Evolutionary conservation across 345 rosid genomes (phyloP).

Genomic region (Lepidium didymum): DNA sequence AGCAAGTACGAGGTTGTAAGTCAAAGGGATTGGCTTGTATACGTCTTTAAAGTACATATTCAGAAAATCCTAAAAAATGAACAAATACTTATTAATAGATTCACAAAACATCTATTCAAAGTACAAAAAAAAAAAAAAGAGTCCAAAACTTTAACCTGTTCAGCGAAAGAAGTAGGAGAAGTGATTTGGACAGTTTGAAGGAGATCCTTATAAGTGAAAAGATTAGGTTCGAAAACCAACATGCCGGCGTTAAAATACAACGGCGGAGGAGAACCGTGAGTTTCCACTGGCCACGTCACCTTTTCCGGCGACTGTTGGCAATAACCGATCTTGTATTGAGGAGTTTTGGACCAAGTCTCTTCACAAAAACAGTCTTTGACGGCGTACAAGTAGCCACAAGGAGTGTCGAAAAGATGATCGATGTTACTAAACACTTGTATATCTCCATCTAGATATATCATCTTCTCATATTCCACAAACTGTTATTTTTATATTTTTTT

Average conservation of each 20-base stretch:
- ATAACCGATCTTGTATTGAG: conserved; percentile 48
- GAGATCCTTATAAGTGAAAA: conserved; percentile 33
- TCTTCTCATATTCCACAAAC: conserved; percentile 61
- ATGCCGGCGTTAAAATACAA: conserved; percentile 67
- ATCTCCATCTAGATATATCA: conserved; percentile 65
- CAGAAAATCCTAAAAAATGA: conserved; percentile 42
- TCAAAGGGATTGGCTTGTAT: conserved; percentile 45
- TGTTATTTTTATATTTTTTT: not conserved
- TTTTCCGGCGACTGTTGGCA: conserved; percentile 58
- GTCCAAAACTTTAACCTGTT: conserved; percentile 35
- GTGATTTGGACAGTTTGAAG: conserved; percentile 36
- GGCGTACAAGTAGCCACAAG: conserved; percentile 46
- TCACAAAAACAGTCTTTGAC: conserved; percentile 69
- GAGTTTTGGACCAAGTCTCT: conserved; percentile 36
- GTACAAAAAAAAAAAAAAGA: not conserved
- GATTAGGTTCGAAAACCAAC: conserved; percentile 53
- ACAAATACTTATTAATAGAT: not conserved
- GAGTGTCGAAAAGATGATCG: conserved; percentile 51
- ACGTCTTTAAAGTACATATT: conserved; percentile 46
- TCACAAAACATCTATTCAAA: not conserved
- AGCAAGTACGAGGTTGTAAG: conserved; percentile 51
- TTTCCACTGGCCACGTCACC: conserved; percentile 40
- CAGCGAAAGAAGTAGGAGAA: conserved; percentile 53
- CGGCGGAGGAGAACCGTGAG: conserved; percentile 41
- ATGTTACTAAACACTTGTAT: conserved; percentile 58